Conservation (phyloP, 305 asterid genomes). For the Solanum hybrid region DNA sequence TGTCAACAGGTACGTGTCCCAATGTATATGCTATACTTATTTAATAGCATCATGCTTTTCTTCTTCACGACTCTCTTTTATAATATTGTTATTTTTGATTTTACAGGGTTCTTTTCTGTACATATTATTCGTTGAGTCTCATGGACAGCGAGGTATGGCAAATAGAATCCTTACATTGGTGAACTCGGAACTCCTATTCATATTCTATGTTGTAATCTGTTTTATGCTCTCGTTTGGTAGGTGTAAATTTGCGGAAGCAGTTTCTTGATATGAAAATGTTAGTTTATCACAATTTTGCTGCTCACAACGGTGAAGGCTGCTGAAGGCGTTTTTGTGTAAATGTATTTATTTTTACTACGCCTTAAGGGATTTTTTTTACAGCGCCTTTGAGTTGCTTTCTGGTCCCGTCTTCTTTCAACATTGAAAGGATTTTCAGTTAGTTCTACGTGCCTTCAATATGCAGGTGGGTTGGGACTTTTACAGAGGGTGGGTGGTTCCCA, state of each 20-base stretch:
- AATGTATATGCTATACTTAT: neutral
- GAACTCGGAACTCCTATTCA: neutral
- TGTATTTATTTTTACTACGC: neutral
- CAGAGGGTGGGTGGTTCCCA: neutral
- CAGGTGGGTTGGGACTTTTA: neutral
- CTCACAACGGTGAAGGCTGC: neutral
- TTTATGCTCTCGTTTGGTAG: conserved; percentile 12
- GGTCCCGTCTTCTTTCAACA: neutral
- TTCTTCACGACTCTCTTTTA: neutral
- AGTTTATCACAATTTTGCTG: conserved; percentile 4
- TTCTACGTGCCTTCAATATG: neutral
- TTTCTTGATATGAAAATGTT: conserved; percentile 5
- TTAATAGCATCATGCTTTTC: neutral
- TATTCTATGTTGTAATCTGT: neutral
- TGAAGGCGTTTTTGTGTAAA: neutral
- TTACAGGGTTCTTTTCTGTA: conserved; percentile 59
- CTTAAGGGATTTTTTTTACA: neutral
- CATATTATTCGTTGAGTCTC: conserved; percentile 29
- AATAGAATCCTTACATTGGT: neutral
- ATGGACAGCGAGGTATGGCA: conserved; percentile 39
- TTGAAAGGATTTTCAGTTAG: neutral
- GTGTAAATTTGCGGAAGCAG: conserved; percentile 33
- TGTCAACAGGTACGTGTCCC: conserved; percentile 27
- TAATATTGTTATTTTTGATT: neutral
- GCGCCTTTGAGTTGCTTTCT: neutral